phyloP scores from a whole-genome alignment of 2,329 filamentous ascomycete genomes.

The Aspergillus aculeatus region DNA sequence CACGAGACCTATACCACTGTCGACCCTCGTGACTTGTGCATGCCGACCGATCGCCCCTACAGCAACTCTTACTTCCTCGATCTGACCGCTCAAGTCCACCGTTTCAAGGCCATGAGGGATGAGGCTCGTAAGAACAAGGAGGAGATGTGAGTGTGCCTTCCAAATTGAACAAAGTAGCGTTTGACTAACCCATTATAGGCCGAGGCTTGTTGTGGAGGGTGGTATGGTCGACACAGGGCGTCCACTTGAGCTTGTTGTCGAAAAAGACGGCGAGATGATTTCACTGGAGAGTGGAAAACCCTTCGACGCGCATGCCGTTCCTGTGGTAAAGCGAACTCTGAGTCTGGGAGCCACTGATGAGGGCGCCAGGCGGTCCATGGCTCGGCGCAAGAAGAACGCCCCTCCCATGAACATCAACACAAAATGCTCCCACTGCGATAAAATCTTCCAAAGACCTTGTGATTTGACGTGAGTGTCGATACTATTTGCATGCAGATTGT shows the following conservation, averaged over 20 bases:
- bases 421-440: slow-evolving; percentile 78
- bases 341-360: slow-evolving; percentile 65
- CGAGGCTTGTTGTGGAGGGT: slow-evolving; percentile 73
- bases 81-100: slow-evolving; percentile 86
- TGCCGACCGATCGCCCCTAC: slow-evolving; percentile 83
- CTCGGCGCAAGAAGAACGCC: slow-evolving; percentile 89
- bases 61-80: slow-evolving; percentile 97
- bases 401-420: slow-evolving; percentile 80
- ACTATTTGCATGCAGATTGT: not conserved
- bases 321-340: slow-evolving; percentile 53
- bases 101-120: slow-evolving; percentile 82
- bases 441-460: slow-evolving; percentile 95
- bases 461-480: slow-evolving; percentile 65
- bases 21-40: slow-evolving; percentile 79
- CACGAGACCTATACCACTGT: slow-evolving; percentile 85
- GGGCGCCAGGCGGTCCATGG: slow-evolving; percentile 89
- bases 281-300: slow-evolving; percentile 71
- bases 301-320: slow-evolving; percentile 50
- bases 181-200: slow-evolving; percentile 37
- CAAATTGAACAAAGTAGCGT: slow-evolving; percentile 48
- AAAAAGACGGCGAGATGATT: slow-evolving; percentile 75
- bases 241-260: slow-evolving; percentile 78
- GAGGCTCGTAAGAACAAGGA: slow-evolving; percentile 66
- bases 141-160: slow-evolving; percentile 30
- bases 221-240: slow-evolving; percentile 79